Base-by-base conservation (phyloP, 371 early-diverging fungal species). In the Dichotomocladium elegans region DNA sequence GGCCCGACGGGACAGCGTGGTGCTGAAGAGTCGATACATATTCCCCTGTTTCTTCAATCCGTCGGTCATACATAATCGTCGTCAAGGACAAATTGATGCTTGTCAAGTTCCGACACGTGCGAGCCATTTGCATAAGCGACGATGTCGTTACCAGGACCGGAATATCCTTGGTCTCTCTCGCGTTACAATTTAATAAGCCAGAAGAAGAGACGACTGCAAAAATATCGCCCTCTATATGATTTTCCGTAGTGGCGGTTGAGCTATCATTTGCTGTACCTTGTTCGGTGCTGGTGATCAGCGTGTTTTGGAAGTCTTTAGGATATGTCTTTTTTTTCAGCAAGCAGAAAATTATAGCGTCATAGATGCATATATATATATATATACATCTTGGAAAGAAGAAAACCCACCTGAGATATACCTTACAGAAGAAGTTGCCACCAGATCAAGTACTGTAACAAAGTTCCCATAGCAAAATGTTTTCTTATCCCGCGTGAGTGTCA, bases 41-140 rank as follows among this genome's bases (percentile, higher is more conserved):
- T 52, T 83, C 84, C 3, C 80, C 80, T 3, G 83, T 86, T 51
- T 86, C 84, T 24, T 51, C 62, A 34, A 81, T 66, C 15, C 69
- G 34, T 25, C 70, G 75, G 57, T 86, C 86, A 19, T 58, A 37
- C 14, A 70, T 47, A 19, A 86, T 41, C 3, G 70, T 59, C 0
- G 78, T 77, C 35, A 76, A 69, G 4, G 80, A 79, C n/a, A 86
- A 58, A 46, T 81, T 69, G 2, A 86, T 60, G 15, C 44, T 50
- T 2, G 66, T 66, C 17, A 86, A 56, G 24, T 77, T 68, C n/a
- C 64, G 65, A 45, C 83, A 82, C 19, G 61, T 58, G 25, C 63
- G 49, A 2, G 86, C 62, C 28, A 84, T 41, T 47, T 79, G 75
- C 7, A 81, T 47, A 17, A 86, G 54, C 7, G 84, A 79, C 4